phyloP scores from a whole-genome alignment of 1,284 basidiomycete species.

The Pseudozyma hubeiensis region DNA sequence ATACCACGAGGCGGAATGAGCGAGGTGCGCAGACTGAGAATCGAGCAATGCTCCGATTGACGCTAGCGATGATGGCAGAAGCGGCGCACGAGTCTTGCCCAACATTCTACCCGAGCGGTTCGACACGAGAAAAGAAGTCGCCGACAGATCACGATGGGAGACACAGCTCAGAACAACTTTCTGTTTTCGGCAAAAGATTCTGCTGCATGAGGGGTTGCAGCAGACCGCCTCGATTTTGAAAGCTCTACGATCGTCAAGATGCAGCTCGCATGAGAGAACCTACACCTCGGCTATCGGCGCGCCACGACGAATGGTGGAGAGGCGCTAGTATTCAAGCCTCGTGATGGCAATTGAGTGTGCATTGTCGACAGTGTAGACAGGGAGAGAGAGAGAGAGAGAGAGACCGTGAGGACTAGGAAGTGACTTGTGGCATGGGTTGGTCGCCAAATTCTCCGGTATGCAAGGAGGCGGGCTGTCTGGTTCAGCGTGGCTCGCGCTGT shows the following conservation, averaged over 20 bases:
- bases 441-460: slow-evolving; percentile 17
- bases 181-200: slow-evolving; percentile 14
- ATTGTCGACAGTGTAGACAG: background rate
- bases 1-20: too few species aligned
- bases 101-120: background rate
- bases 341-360: background rate
- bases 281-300: too few species aligned
- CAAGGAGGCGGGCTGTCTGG: slow-evolving; percentile 9
- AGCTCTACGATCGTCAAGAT: background rate
- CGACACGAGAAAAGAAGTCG: background rate
- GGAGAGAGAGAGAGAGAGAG: background rate
- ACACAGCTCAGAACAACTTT: slow-evolving; percentile 10
- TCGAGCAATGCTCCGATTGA: too few species aligned
- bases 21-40: too few species aligned
- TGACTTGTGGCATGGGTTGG: slow-evolving; percentile 22
- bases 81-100: background rate
- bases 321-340: background rate
- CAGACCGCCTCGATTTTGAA: too few species aligned
- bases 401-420: background rate
- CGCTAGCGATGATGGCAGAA: background rate
- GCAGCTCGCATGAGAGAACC: background rate
- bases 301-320: too few species aligned
- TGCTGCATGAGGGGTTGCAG: too few species aligned
- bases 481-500: slow-evolving; percentile 14
- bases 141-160: slow-evolving; percentile 16